Percentiles rank a stretch among this genome's conserved stretches.
These are phyloP conservation scores for Salvia hispanica DNA, from an alignment of 257 asterid species.

Conservation along the genomic window DNA sequence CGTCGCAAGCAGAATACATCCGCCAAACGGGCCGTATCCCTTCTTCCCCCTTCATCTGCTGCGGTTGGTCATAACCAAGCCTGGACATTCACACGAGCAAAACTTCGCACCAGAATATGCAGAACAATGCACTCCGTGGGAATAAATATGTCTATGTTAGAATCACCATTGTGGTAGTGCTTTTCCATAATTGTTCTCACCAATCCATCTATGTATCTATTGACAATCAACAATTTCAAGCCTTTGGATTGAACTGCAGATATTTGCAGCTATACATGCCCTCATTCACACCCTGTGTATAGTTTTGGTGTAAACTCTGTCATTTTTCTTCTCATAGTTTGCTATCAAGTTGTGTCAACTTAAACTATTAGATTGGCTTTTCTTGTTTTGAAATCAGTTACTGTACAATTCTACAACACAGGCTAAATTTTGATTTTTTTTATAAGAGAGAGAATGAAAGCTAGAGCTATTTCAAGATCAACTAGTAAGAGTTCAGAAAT, in stretches of 20 bases:
- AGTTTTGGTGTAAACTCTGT: constrained; percentile 32
- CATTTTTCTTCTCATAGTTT: constrained; percentile 14
- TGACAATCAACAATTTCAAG: constrained; percentile 24
- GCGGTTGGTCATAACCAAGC: constrained; percentile 68
- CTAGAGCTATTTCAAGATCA: constrained; percentile 25
- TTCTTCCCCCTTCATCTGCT: constrained; percentile 63
- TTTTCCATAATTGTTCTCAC: too few species aligned
- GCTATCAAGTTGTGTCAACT: too few species aligned
- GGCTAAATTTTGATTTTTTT: constrained; percentile 3
- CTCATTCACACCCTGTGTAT: constrained; percentile 36
- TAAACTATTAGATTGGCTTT: too few species aligned
- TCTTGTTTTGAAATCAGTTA: too few species aligned
- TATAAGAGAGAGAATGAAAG: not conserved
- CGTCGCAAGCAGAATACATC: constrained; percentile 73
- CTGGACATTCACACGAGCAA: not conserved
- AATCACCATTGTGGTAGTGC: too few species aligned
- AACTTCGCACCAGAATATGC: constrained; percentile 14
- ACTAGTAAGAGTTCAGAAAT: constrained; percentile 10
- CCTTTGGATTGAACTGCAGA: constrained; percentile 29
- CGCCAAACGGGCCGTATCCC: constrained; percentile 87
- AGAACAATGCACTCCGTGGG: constrained; percentile 19
- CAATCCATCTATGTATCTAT: constrained; percentile 9
- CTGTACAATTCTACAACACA: not conserved
- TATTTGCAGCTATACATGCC: constrained; percentile 34
- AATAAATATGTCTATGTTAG: not conserved